Base-by-base conservation (phyloP, 2,329 filamentous ascomycete genomes). In the Hypoxylon sp. region DNA sequence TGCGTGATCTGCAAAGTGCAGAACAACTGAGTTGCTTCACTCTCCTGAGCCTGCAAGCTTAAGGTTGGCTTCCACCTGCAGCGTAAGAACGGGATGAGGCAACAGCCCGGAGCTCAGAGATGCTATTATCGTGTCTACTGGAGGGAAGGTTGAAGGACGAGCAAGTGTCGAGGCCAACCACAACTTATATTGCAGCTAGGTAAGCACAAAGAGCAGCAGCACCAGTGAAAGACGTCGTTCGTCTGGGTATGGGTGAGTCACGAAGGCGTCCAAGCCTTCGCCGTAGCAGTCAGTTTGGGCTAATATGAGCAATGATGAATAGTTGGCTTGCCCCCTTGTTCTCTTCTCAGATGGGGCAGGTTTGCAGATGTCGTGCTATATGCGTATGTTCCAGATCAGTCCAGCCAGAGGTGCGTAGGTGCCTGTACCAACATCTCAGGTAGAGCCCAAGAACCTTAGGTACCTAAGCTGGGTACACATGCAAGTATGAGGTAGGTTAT, bases 171-270 rank as follows among this genome's bases (percentile, higher is more conserved):
- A n/a, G 24, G 31, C 11, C 3, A 3, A 8, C 20, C n/a, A 4
- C 31, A 35, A 20, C 31, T 31, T 18, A 47, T 21, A 20, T 6
- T 15, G 13, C 11, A 8, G n/a, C n/a, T n/a, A 43, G 11, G 27
- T n/a, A 4, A 35, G 4, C 3, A 7, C 11, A 26, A 23, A 6
- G 40, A 24, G 15, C 24, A 18, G 13, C 48, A 45, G 41, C 21
- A 33, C 38, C 17, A 47, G 33, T 17, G 27, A 15, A 27, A 13
- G 29, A 13, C 37, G 20, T 10, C 17, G 48, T 46, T 27, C 17
- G 48, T 46, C 24, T 55, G 20, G 33, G 31, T 60, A 50, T 42
- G 58, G 58, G 55, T 68, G 66, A 67, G 58, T 68, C 66, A 68
- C 61, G 33, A 20, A 15, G 20, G n/a, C n/a, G n/a, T n/a, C n/a